phyloP scores from a whole-genome alignment of 2,329 filamentous ascomycete genomes.

The Aspergillus clavatus region DNA sequence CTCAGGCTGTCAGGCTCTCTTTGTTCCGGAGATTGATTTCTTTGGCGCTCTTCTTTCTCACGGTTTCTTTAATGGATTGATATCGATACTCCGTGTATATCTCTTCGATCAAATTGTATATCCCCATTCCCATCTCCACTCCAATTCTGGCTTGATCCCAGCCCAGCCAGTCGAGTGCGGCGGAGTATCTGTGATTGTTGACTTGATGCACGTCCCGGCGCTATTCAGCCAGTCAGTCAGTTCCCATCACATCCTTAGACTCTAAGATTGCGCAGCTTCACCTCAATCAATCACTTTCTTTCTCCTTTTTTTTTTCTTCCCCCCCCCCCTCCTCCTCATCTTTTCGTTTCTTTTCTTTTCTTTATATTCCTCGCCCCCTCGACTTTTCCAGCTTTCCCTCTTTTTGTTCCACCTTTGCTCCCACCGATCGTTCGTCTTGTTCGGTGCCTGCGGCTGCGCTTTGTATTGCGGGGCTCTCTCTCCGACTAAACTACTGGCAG shows the following conservation, averaged over 20 bases:
- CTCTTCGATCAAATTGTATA: neutral
- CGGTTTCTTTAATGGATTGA: neutral
- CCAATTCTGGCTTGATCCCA: too few species aligned
- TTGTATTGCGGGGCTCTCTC: constrained; percentile 16
- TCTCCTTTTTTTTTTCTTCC: constrained; percentile 14
- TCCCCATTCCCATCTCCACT: neutral
- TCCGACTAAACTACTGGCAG: neutral
- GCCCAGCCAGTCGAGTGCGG: neutral
- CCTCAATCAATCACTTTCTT: neutral
- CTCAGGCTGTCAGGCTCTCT: neutral
- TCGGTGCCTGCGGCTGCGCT: constrained; percentile 5
- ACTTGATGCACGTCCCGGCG: neutral
- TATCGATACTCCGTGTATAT: neutral
- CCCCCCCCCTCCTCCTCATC: constrained; percentile 6
- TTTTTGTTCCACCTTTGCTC: constrained; percentile 4
- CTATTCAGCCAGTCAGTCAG: too few species aligned
- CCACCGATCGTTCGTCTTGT: neutral
- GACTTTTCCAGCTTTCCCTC: neutral
- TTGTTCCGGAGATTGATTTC: neutral
- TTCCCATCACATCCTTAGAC: too few species aligned
- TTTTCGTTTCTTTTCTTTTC: constrained; percentile 10
- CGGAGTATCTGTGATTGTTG: neutral
- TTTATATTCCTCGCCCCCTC: constrained; percentile 1
- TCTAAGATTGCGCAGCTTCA: neutral
- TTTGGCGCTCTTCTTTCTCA: neutral